phyloP scores from a whole-genome alignment of 768 basidiomycete species.

The Podaxis mareebaensis region DNA sequence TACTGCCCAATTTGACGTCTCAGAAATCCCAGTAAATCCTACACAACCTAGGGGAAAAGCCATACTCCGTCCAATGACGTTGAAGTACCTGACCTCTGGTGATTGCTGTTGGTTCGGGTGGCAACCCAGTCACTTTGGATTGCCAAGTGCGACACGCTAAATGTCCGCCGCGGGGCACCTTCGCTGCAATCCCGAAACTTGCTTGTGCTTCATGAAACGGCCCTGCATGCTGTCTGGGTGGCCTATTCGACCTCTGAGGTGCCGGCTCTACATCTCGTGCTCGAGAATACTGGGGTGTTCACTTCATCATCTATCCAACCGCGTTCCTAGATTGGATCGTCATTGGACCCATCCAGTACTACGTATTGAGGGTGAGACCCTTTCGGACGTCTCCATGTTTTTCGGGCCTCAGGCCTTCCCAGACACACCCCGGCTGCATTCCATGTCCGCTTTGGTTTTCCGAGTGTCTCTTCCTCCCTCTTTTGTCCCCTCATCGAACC shows the following conservation, averaged over 20 bases:
- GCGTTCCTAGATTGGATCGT: slow-evolving; percentile 15
- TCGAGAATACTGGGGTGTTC: background rate
- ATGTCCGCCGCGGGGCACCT: background rate
- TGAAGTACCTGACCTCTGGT: background rate
- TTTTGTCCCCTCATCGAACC: background rate
- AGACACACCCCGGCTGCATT: background rate
- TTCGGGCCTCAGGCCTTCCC: background rate
- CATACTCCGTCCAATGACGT: background rate
- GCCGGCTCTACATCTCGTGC: too few species aligned
- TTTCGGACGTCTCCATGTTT: background rate
- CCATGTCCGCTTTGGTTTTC: background rate
- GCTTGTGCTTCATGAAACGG: background rate
- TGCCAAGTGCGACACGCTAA: background rate
- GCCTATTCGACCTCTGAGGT: background rate
- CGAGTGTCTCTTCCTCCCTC: background rate
- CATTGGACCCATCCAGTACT: background rate
- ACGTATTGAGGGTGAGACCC: background rate
- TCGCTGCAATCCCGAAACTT: background rate
- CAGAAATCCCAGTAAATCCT: background rate
- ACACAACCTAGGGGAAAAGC: background rate
- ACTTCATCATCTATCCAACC: background rate
- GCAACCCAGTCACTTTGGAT: background rate
- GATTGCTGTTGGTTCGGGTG: background rate
- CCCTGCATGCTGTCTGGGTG: background rate
- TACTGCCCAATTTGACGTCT: background rate